phyloP scores from a whole-genome alignment of 306 rosid species.

The Vigna unguiculata region DNA sequence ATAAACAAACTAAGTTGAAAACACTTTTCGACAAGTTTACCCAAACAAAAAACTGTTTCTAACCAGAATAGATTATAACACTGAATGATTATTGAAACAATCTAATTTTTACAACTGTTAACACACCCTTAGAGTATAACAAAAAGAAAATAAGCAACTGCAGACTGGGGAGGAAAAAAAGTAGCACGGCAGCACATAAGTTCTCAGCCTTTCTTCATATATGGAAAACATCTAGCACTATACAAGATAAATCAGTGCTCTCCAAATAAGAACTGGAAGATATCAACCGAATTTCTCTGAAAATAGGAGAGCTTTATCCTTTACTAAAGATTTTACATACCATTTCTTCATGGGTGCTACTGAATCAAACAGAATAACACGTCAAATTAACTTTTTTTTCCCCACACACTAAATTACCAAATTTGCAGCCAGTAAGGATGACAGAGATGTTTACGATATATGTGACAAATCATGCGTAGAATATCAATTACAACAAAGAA shows the following conservation, averaged over 20 bases:
- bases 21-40: not conserved
- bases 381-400: not conserved
- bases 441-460: slow-evolving; percentile 18
- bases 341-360: not conserved
- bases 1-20: too few species aligned
- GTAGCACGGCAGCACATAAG: not conserved
- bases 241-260: slow-evolving; percentile 28
- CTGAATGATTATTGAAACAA: not conserved
- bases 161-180: not conserved
- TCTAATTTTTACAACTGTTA: not conserved
- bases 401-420: slow-evolving; percentile 8
- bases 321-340: slow-evolving; percentile 6
- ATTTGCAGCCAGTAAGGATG: slow-evolving; percentile 20
- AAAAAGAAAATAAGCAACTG: not conserved
- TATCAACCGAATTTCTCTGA: slow-evolving; percentile 3
- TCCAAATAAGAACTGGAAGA: slow-evolving; percentile 30
- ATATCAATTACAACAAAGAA: slow-evolving; percentile 17
- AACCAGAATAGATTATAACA: too few species aligned
- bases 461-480: not conserved
- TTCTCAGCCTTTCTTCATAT: not conserved
- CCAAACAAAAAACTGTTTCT: not conserved
- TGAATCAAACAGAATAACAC: slow-evolving; percentile 16
- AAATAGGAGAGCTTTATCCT: not conserved
- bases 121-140: not conserved
- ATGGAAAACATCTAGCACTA: not conserved